Evolutionary conservation across 1,284 basidiomycete species (phyloP).

Genomic region (Leccinum fallax): DNA sequence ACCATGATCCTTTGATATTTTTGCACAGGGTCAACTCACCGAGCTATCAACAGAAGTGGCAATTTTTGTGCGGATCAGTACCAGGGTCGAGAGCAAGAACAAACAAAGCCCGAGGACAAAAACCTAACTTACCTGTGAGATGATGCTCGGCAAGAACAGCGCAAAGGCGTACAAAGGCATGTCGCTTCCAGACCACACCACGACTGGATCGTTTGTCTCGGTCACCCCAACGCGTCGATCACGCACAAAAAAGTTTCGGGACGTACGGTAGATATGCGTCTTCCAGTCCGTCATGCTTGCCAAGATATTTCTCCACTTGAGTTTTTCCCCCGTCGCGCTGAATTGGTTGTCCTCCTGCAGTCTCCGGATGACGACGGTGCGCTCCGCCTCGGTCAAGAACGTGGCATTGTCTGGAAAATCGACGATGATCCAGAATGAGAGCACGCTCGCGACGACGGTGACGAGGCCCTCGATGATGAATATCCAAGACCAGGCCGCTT

Average conservation of each 20-base stretch:
- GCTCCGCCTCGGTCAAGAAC: constrained; percentile 73
- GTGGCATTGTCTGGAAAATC: constrained; percentile 83
- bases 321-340: constrained; percentile 68
- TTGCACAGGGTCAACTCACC: constrained; percentile 41
- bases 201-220: constrained; percentile 40
- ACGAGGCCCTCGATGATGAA: constrained; percentile 69
- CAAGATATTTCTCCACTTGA: constrained; percentile 62
- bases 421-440: constrained; percentile 76
- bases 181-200: constrained; percentile 58
- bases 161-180: constrained; percentile 74
- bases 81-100: background rate
- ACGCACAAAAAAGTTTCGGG: background rate
- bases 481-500: constrained; percentile 71
- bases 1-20: background rate
- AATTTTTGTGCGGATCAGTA: background rate
- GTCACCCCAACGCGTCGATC: background rate
- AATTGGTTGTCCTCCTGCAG: constrained; percentile 73
- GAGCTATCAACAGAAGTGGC: constrained; percentile 35
- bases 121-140: constrained; percentile 51
- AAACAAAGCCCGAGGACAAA: background rate
- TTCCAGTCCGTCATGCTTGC: constrained; percentile 71
- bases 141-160: constrained; percentile 73
- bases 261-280: constrained; percentile 66
- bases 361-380: constrained; percentile 65
- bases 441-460: constrained; percentile 63